Percentiles rank a stretch among this genome's conserved stretches.
phyloP scores from a whole-genome alignment of 2,329 filamentous ascomycete species.

The Fusarium multiceps region DNA sequence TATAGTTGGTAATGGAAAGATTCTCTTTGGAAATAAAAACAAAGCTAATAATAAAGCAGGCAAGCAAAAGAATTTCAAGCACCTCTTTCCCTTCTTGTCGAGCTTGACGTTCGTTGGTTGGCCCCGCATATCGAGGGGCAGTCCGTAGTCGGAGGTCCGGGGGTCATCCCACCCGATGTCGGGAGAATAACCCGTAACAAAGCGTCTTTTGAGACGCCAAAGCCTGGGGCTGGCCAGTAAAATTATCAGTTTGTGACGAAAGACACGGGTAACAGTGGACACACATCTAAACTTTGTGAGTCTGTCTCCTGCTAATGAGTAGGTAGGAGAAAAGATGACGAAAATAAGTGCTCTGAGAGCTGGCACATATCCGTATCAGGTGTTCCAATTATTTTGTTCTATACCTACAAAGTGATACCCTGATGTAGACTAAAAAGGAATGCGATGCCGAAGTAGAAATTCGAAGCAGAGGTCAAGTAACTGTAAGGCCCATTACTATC shows the following conservation, averaged over 20 bases:
- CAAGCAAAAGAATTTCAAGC: slow-evolving; percentile 19
- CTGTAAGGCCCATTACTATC: not conserved
- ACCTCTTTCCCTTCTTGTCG: slow-evolving; percentile 1
- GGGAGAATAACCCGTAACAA: slow-evolving; percentile 21
- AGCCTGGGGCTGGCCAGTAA: slow-evolving; percentile 23
- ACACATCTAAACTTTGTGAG: not conserved
- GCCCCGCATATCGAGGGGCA: slow-evolving; percentile 27
- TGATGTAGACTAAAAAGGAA: not conserved
- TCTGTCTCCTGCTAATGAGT: not conserved
- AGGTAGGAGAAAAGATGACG: not conserved
- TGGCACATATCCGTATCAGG: not conserved
- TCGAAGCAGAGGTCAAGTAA: not conserved
- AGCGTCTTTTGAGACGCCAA: slow-evolving; percentile 2
- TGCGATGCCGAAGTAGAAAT: slow-evolving; percentile 12
- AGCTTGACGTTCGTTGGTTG: slow-evolving; percentile 11
- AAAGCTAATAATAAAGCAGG: not conserved
- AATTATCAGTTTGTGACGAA: slow-evolving; percentile 9
- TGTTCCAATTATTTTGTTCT: not conserved
- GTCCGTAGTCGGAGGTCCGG: slow-evolving; percentile 10
- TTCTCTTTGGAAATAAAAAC: slow-evolving; percentile 7
- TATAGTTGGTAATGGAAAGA: slow-evolving; percentile 9
- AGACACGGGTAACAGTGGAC: slow-evolving; percentile 25
- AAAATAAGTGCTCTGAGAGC: not conserved
- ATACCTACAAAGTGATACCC: not conserved
- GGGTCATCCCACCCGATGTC: slow-evolving; percentile 19